These are phyloP conservation scores for Ceratocystiopsis sp. DNA, from an alignment of 2,329 filamentous ascomycete genomes.

Conservation along the genomic window DNA sequence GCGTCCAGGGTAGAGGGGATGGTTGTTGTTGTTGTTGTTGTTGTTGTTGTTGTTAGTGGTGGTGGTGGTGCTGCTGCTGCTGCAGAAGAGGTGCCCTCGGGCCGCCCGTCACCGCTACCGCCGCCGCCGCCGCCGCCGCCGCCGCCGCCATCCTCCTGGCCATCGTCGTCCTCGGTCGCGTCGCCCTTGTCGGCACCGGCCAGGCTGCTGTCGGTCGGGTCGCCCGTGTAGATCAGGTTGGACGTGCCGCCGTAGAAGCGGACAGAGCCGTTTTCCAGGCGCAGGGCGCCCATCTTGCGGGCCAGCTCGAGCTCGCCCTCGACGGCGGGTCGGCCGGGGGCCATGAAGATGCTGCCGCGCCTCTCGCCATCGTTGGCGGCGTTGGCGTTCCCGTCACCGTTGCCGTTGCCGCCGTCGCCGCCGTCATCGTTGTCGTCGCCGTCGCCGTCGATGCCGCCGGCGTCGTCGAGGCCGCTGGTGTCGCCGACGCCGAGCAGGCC, in stretches of 20 bases:
- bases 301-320: constrained; percentile 64
- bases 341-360: no score
- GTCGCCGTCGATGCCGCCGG: constrained; percentile 18
- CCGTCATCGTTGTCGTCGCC: constrained; percentile 8
- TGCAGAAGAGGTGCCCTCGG: no score
- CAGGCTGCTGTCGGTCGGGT: constrained; percentile 20
- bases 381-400: constrained; percentile 12
- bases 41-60: no score
- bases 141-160: no score
- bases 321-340: constrained; percentile 12
- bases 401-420: constrained; percentile 18
- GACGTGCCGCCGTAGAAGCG: constrained; percentile 91
- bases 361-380: no score
- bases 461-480: constrained; percentile 23
- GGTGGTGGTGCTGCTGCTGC: no score
- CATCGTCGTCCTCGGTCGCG: not conserved
- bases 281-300: constrained; percentile 82
- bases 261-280: constrained; percentile 72
- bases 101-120: no score
- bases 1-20: no score
- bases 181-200: not conserved
- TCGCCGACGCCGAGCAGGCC: constrained; percentile 13
- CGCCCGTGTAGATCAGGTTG: constrained; percentile 68
- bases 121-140: no score
- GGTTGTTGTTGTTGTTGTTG: no score